Evolutionary conservation across 345 rosid genomes (phyloP).

Genomic region (Eucalyptus sp.): DNA sequence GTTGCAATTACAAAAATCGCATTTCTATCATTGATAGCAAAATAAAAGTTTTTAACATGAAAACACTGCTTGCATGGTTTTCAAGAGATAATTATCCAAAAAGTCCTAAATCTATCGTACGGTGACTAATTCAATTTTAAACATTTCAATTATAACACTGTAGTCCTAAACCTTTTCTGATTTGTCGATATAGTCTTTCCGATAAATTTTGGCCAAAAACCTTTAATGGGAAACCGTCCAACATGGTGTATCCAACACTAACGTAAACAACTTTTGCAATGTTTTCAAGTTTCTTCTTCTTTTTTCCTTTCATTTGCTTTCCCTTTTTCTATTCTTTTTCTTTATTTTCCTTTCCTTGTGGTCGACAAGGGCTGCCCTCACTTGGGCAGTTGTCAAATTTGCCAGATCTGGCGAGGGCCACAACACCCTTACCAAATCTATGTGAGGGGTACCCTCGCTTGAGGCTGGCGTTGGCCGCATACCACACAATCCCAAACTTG

Average conservation of each 20-base stretch:
- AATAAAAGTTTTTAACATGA: background rate
- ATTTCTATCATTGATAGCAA: background rate
- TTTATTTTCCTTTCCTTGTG: background rate
- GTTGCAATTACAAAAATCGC: background rate
- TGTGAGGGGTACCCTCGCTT: background rate
- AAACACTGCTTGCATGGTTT: background rate
- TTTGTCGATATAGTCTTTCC: background rate
- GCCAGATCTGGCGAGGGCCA: background rate
- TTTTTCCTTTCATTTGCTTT: background rate
- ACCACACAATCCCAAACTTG: background rate
- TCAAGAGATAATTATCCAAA: background rate
- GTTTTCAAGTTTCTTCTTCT: background rate
- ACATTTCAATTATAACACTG: background rate
- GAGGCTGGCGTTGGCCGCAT: rapidly evolving
- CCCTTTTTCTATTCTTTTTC: background rate
- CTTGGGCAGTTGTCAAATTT: background rate
- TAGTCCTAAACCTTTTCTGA: background rate
- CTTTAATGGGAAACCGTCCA: background rate
- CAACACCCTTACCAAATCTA: background rate
- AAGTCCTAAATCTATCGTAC: background rate
- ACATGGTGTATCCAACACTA: rapidly evolving
- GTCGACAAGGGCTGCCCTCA: background rate
- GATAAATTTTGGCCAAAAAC: rapidly evolving
- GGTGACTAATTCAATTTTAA: background rate
- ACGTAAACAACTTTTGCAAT: background rate